phyloP scores from a whole-genome alignment of 202 grass and related monocot genomes.

The Panicum virgatum region DNA sequence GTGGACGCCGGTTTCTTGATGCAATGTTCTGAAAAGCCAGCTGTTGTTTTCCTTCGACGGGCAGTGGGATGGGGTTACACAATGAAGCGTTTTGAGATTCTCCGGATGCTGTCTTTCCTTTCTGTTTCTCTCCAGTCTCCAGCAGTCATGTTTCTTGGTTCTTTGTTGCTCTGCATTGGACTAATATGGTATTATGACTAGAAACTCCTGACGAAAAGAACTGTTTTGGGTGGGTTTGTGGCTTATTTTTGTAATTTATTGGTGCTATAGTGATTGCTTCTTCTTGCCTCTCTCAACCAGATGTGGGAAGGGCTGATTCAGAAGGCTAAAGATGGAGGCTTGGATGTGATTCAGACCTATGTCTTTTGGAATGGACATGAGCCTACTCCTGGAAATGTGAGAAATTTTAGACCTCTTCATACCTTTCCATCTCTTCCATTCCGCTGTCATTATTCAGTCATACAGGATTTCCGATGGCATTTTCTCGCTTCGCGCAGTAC shows the following conservation, averaged over 20 bases:
- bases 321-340: conserved; percentile 96
- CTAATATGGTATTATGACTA: not conserved
- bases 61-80: not conserved
- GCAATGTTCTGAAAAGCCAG: conserved; percentile 14
- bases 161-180: not conserved
- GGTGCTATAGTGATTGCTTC: not conserved
- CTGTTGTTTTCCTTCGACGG: not conserved
- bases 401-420: conserved; percentile 9
- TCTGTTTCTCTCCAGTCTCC: not conserved
- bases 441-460: conserved; percentile 11
- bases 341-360: conserved; percentile 97
- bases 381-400: conserved; percentile 84
- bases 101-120: not conserved
- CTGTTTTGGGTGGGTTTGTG: not conserved
- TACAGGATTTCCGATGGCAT: conserved; percentile 34
- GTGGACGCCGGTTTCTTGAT: conserved; percentile 22
- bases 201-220: not conserved
- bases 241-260: not conserved
- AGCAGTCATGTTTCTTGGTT: not conserved
- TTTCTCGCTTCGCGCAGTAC: conserved; percentile 69
- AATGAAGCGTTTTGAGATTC: conserved; percentile 1
- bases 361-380: conserved; percentile 99
- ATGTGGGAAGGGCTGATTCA: conserved; percentile 96
- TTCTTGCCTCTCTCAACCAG: conserved; percentile 41
- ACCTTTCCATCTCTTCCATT: not conserved